Evolutionary conservation across 495 filamentous ascomycete species (phyloP).

Genomic region (Pyronema omphalodes): DNA sequence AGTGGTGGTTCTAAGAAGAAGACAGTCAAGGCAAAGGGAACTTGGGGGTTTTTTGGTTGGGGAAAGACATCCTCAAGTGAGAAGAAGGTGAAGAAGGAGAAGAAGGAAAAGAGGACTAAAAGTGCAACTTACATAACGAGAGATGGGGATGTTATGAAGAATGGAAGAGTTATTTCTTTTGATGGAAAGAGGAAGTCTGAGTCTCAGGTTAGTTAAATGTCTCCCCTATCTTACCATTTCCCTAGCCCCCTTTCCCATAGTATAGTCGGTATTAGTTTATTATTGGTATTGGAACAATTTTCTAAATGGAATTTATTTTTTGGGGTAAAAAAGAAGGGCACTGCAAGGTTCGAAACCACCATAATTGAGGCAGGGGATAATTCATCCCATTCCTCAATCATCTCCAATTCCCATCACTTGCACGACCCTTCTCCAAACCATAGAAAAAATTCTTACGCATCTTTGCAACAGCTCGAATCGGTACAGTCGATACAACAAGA

Average conservation of each 20-base stretch:
- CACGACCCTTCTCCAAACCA: background rate
- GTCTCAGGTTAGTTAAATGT: no score
- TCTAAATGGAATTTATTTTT: background rate
- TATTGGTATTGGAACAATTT: background rate
- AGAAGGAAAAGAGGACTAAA: conserved; percentile 1
- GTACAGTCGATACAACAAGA: background rate
- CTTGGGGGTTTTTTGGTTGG: conserved; percentile 6
- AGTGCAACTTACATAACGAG: background rate
- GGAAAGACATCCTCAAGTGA: conserved; percentile 2
- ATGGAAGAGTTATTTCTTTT: background rate
- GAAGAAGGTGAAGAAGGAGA: conserved; percentile 3
- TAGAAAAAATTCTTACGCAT: background rate
- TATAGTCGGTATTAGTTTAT: no score
- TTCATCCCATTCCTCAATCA: background rate
- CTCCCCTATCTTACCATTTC: no score
- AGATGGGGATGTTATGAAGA: conserved; percentile 1
- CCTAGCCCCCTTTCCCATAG: no score
- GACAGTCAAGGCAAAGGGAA: background rate
- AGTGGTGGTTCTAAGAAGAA: conserved; percentile 5
- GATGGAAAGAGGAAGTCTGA: background rate
- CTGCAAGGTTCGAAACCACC: conserved; percentile 15
- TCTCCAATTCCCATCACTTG: background rate
- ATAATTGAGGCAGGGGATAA: background rate
- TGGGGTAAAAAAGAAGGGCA: conserved; percentile 1
- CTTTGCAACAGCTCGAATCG: background rate